Percentiles rank a stretch among this genome's conserved stretches.
These are phyloP conservation scores for Pseudocohnilembus persalinus DNA, from an alignment of 169 alveolate species.

Conservation along the genomic window DNA sequence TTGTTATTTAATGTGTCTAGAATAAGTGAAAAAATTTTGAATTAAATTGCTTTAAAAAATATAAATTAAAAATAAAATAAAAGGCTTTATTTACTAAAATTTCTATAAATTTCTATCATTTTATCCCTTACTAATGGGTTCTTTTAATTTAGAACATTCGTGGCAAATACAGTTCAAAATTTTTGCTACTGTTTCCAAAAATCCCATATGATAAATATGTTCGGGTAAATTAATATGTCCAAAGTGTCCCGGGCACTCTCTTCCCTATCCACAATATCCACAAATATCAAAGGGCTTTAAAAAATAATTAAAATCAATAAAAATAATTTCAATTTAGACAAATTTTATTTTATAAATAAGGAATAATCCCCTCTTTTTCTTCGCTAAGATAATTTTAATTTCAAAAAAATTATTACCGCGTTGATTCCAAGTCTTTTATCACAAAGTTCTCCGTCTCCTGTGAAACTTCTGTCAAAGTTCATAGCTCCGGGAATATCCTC, in stretches of 20 bases:
- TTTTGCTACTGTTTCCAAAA: slow-evolving; percentile 89
- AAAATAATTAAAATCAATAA: too few relatives aligned
- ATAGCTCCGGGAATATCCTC: not conserved
- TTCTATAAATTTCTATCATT: slow-evolving; percentile 12
- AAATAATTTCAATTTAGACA: too few relatives aligned
- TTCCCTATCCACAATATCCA: slow-evolving; percentile 95
- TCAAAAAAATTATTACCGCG: not conserved
- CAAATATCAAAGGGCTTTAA: slow-evolving; percentile 92
- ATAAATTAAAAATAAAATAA: too few relatives aligned
- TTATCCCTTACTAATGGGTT: slow-evolving; percentile 27
- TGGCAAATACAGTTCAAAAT: slow-evolving; percentile 96
- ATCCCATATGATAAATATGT: slow-evolving; percentile 96
- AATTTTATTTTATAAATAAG: too few relatives aligned
- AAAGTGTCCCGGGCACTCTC: slow-evolving; percentile 99
- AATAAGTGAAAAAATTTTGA: too few relatives aligned
- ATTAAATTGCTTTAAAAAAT: too few relatives aligned
- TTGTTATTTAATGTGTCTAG: too few relatives aligned
- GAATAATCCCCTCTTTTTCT: slow-evolving; percentile 47
- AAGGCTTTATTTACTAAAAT: too few relatives aligned
- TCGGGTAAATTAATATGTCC: slow-evolving; percentile 96
- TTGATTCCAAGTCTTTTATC: not conserved
- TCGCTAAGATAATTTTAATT: not conserved
- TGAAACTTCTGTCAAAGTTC: not conserved
- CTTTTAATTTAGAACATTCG: slow-evolving; percentile 90
- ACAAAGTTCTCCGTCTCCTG: not conserved